Evolutionary conservation across 2,329 filamentous ascomycete genomes (phyloP).

Genomic region (Curvularia eragrostidis): DNA sequence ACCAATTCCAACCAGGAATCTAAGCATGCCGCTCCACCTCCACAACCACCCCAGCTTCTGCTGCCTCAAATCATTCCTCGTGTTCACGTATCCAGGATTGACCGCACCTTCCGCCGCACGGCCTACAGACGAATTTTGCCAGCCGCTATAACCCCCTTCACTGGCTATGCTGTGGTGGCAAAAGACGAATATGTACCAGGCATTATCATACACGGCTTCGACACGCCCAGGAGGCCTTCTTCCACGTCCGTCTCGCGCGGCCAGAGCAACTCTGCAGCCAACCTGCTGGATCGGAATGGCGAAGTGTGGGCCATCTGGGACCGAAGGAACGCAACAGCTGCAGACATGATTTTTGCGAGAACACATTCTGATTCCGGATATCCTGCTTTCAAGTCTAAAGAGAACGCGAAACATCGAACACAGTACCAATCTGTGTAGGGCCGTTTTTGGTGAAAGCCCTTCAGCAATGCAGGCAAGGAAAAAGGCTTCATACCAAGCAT

Average conservation of each 20-base stretch:
- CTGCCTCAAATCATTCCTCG: constrained; percentile 6
- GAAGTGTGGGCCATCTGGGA: constrained; percentile 20
- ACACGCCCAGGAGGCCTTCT: not conserved
- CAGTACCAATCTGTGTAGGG: not conserved
- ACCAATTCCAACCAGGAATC: not conserved
- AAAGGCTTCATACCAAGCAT: too few relatives aligned
- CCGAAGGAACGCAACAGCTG: constrained; percentile 2
- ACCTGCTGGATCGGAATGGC: constrained; percentile 15
- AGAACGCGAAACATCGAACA: not conserved
- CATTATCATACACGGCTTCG: constrained; percentile 20
- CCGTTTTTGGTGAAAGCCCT: not conserved
- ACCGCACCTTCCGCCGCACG: not conserved
- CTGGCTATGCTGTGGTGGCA: constrained; percentile 11
- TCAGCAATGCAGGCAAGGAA: not conserved
- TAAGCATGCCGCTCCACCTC: not conserved
- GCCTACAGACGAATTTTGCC: constrained; percentile 2
- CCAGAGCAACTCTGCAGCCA: constrained; percentile 8
- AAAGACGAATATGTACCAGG: constrained; percentile 15
- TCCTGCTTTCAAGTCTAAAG: not conserved
- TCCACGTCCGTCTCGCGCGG: not conserved
- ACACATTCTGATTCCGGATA: not conserved
- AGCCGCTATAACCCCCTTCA: constrained; percentile 8
- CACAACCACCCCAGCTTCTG: constrained; percentile 6
- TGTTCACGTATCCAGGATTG: not conserved
- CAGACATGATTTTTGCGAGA: constrained; percentile 12